Evolutionary conservation across 345 rosid species (phyloP), one percentile per base, ranked within the genome.

Genomic region (Populus simonii): DNA sequence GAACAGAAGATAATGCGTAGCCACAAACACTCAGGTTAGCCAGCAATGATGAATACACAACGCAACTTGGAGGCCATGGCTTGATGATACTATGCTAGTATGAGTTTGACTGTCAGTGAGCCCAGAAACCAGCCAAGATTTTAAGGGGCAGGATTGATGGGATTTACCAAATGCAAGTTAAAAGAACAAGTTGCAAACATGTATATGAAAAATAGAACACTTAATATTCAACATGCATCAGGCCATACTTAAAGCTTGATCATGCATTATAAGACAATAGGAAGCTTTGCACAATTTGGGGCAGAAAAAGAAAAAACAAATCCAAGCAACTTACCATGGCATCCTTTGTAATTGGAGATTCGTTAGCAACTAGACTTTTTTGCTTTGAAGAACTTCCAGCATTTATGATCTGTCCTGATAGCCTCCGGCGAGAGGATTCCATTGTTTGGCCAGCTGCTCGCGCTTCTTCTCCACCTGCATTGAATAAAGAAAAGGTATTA

Each of bases 371-470:
- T 17, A 92, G 88, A 83, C 85, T 89, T 81, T 89, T 91, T 75
- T 93, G 97, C 89, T 90, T 84, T 27, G 92, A 84, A 76, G 80
- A 85, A 72, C 86, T 89, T 68, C 87, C 94, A 47, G 94, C 80
- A 84, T 82, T 87, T 36, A 87, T 76, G 38, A 87, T 76, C 66
- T 89, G 89, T 36, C 93, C 96, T 38, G 98, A 91, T 72, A 85
- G 67, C 82, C 98, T 89, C 83, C 88, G 84, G 75, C 94, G 76
- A 55, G 97, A 84, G 47, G 91, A 85, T 84, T 93, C 98, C 87
- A 87, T 87, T 16, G 90, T 86, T 61, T 89, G 83, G 78, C 87
- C 81, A 36, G 77, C 74, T 10, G 83, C 84, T 43, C 89, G 83
- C 20, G 83, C 83, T 10, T 91, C 94, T 71, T 84, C 90, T 63